Conservation (phyloP, 225 moss, liverwort and hornwort species). For the Physcomitrellopsis africana region DNA sequence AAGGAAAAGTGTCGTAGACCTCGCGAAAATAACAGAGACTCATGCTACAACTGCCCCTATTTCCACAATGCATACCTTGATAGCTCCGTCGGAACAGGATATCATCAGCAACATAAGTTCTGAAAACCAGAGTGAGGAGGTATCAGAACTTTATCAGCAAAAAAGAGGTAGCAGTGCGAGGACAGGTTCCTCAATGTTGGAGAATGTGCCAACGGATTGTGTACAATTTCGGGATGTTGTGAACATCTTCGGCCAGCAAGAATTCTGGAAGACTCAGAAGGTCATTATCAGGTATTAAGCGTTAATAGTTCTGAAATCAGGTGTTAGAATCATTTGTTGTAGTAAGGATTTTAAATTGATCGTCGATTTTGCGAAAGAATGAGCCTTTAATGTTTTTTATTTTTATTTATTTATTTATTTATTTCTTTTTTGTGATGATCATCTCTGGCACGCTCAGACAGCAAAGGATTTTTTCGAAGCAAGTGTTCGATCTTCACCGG, state of each 20-base stretch:
- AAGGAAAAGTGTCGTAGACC: neutral
- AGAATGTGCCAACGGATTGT: slow-evolving; percentile 22
- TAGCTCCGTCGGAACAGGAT: slow-evolving; percentile 38
- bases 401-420: too few relatives aligned
- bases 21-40: slow-evolving; percentile 11
- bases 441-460: slow-evolving; percentile 54
- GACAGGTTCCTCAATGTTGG: slow-evolving; percentile 59
- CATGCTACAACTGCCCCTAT: slow-evolving; percentile 17
- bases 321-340: too few relatives aligned
- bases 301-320: neutral
- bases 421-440: too few relatives aligned
- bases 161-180: slow-evolving; percentile 62
- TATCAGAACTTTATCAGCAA: slow-evolving; percentile 53
- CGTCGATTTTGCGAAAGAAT: too few relatives aligned
- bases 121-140: slow-evolving; percentile 45
- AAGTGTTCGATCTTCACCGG: slow-evolving; percentile 86
- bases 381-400: too few relatives aligned
- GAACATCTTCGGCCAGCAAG: slow-evolving; percentile 72
- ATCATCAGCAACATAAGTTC: slow-evolving; percentile 36
- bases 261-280: slow-evolving; percentile 81
- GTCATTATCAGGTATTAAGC: slow-evolving; percentile 64
- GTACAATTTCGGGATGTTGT: slow-evolving; percentile 68
- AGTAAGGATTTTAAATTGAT: too few relatives aligned
- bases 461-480: slow-evolving; percentile 80
- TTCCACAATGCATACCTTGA: slow-evolving; percentile 34